Base-by-base conservation (phyloP, 2,329 filamentous ascomycete genomes). In the Aspergillus pseudoterreus region DNA sequence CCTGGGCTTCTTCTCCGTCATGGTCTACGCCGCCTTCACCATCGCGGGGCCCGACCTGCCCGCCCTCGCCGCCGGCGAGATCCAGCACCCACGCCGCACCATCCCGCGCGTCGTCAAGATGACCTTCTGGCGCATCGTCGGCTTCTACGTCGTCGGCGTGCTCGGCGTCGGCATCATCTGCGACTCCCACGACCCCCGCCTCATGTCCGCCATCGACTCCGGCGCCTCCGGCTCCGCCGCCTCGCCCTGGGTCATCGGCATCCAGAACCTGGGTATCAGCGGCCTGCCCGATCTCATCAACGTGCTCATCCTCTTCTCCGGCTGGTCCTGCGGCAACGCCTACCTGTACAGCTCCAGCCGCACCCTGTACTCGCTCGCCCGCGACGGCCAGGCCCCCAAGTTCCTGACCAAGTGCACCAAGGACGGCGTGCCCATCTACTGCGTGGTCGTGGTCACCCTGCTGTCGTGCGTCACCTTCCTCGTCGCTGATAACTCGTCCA, bases 121-220 rank as follows among this genome's bases (percentile, higher is more conserved):
- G 56, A 86, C 90, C 1, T 90, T 90, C 68, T 90, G 86, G 70
- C 85, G 88, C n/a, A 75, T 92, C 24, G 84, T 86, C 0, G 75
- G 80, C 8, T 91, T 91, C 68, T 90, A 90, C 68, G 80, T 88
- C n/a, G 77, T 89, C 4, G 87, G 87, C 0, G 82, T 86, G 0
- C 75, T 92, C 1, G 82, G 79, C 12, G 83, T 89, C 2, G 84
- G 85, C 6, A 83, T 88, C 49, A 69, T 89, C 42, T 82, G 90
- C 50, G 78, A 87, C 8, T 86, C 85, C 60, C 77, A 85, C 48
- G 82, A 90, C 59, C 62, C 73, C 0, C 75, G 78, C 6, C 77
- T 91, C 32, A 77, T 75, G 2, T 77, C 75, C 21, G 85, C 84
- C 0, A 85, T 87, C 59, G 69, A 68, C 1, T 68, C 76, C 17